These are phyloP conservation scores for Eucalyptus erythrocorys DNA, from an alignment of 345 rosid genomes.

Conservation along the genomic window DNA sequence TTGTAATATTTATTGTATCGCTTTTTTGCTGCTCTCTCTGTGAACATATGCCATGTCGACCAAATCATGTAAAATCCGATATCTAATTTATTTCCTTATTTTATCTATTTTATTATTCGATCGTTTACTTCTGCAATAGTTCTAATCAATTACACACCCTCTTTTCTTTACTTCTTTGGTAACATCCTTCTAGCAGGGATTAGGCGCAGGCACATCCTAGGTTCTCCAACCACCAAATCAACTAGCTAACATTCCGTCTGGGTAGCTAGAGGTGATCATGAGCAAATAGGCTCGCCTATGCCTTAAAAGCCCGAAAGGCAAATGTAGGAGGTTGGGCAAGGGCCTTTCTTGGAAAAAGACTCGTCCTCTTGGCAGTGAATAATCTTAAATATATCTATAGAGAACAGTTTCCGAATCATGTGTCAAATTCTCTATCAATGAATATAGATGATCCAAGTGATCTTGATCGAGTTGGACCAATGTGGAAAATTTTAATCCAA, in stretches of 20 bases:
- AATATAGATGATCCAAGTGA: not conserved
- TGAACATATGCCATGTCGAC: too few relatives aligned
- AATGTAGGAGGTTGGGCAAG: not conserved
- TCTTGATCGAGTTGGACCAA: not conserved
- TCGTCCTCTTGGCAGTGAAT: not conserved
- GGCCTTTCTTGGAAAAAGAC: not conserved
- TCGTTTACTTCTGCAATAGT: not conserved
- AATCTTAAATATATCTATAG: not conserved
- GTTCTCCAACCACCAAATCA: not conserved
- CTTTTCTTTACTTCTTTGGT: not conserved
- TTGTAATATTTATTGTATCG: not conserved
- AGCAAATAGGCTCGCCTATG: not conserved
- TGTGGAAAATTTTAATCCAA: not conserved
- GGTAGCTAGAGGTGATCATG: not conserved
- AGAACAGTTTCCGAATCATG: not conserved
- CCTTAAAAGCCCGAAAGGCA: not conserved
- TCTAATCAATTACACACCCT: not conserved
- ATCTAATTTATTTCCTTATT: too few relatives aligned
- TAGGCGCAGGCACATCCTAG: not conserved
- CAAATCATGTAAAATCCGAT: too few relatives aligned
- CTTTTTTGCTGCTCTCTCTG: rapidly evolving
- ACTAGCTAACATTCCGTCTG: not conserved
- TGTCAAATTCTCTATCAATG: not conserved
- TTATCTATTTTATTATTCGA: too few relatives aligned
- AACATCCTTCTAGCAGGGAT: not conserved